These are phyloP conservation scores for Plantago coronopus DNA, from an alignment of 305 asterid species.

Conservation along the genomic window DNA sequence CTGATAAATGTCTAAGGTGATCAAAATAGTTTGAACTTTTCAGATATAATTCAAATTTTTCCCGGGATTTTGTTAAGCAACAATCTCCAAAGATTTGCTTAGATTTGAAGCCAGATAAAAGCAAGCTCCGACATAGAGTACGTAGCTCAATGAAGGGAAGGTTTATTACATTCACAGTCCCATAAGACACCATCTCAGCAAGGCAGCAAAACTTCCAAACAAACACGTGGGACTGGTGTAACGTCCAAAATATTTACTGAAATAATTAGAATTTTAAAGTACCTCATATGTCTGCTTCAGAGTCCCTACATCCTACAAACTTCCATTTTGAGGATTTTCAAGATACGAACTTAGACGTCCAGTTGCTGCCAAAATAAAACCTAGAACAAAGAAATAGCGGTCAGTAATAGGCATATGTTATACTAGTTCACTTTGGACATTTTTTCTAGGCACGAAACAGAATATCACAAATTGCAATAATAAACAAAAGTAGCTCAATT, in stretches of 20 bases:
- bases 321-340: constrained; percentile 66
- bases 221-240: not conserved
- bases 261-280: constrained; percentile 7
- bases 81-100: not conserved
- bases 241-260: not conserved
- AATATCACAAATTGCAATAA: not conserved
- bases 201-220: not conserved
- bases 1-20: not conserved
- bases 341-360: constrained; percentile 64
- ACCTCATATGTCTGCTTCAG: constrained; percentile 22
- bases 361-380: constrained; percentile 82
- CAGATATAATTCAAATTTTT: not conserved
- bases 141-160: not conserved
- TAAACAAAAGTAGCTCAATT: not conserved
- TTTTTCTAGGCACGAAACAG: not conserved
- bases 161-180: not conserved
- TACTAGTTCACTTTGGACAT: not conserved
- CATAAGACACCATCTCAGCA: not conserved
- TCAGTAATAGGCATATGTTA: not conserved
- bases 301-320: constrained; percentile 30
- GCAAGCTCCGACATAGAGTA: not conserved
- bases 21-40: not conserved
- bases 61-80: not conserved
- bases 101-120: not conserved
- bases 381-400: constrained; percentile 32